Evolutionary conservation across 2,329 filamentous ascomycete genomes (phyloP), one percentile per base, ranked within the genome.

Genomic region (Drechslera avenae): DNA sequence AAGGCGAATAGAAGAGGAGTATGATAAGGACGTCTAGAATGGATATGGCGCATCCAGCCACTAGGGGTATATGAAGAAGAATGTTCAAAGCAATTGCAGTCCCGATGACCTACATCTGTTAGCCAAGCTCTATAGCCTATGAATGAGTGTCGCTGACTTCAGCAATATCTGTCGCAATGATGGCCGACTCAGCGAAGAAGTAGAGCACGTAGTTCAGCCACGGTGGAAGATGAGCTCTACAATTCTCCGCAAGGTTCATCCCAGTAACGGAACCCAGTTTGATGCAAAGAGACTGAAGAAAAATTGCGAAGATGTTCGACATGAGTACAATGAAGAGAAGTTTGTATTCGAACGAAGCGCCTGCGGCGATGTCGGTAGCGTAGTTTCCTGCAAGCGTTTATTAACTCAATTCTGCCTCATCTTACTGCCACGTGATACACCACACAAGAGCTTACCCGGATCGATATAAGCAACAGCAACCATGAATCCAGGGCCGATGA

Each of bases 301-400:
- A 83, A 46, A 90, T 88, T 59, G 87, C 87, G 63, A 89, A 86
- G 42, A 89, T 62, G 67, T 90, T 90, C 70, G 84, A 84, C 62
- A 88, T 76, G 8, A 90, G 76, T 35, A 89, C 81, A 59, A 89
- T 78, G 74, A 89, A 89, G 2, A 90, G 79, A 28, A 89, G 78
- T 33, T 77, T 79, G 75, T 85, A 90, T 48, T 79, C 80, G 68
- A 86, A 88, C 1, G 81, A 79, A 4, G 87, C 84, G 45, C 87
- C 87, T 37, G 86, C 86, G 6, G 85, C 82, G 39, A 89, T 83
- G 68, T 86, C 86, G 16, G 87, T 89, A 1, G 86, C 80, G 66
- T 89, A 90, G 69, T 90, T 89, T 28, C 10, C 18, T 36, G 21
- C 9, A 23, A 8, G 9, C 21, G 9, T 7, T 23, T 23, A 23